phyloP scores from a whole-genome alignment of 106 monocot species.

The Narthecium ossifragum region DNA sequence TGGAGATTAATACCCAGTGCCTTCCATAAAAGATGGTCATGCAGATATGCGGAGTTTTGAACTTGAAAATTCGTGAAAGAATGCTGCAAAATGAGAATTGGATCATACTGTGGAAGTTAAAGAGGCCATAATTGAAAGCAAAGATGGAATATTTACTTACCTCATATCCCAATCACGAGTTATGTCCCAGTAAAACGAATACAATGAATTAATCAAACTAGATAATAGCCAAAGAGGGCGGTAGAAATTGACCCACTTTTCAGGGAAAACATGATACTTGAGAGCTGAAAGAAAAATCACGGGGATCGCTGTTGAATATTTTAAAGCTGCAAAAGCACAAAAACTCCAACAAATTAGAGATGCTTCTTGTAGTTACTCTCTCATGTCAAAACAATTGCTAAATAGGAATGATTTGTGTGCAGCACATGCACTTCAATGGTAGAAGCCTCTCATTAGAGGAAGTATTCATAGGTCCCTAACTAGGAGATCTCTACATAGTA shows the following conservation, averaged over 20 bases:
- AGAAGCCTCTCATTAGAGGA: too few species aligned
- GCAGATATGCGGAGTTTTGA: slow-evolving; percentile 54
- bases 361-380: too few species aligned
- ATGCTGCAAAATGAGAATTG: slow-evolving; percentile 35
- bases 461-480: too few species aligned
- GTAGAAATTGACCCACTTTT: slow-evolving; percentile 66
- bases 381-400: too few species aligned
- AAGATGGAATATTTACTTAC: slow-evolving; percentile 18
- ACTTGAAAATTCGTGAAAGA: slow-evolving; percentile 75
- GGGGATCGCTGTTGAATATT: slow-evolving; percentile 86
- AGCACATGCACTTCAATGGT: too few species aligned
- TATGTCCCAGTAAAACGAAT: slow-evolving; percentile 95
- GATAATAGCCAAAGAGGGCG: slow-evolving; percentile 90
- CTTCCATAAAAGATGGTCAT: slow-evolving; percentile 58
- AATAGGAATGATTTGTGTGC: too few species aligned
- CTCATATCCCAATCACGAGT: slow-evolving; percentile 89
- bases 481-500: too few species aligned
- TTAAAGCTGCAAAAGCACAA: slow-evolving; percentile 55
- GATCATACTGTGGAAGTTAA: neutral
- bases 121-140: neutral
- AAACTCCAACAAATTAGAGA: too few species aligned
- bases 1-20: slow-evolving; percentile 48
- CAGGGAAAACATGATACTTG: slow-evolving; percentile 83
- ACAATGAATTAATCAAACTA: slow-evolving; percentile 66
- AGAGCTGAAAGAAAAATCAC: slow-evolving; percentile 88